These are phyloP conservation scores for Xylaria sp. DNA, from an alignment of 2,329 filamentous ascomycete genomes.

Conservation along the genomic window DNA sequence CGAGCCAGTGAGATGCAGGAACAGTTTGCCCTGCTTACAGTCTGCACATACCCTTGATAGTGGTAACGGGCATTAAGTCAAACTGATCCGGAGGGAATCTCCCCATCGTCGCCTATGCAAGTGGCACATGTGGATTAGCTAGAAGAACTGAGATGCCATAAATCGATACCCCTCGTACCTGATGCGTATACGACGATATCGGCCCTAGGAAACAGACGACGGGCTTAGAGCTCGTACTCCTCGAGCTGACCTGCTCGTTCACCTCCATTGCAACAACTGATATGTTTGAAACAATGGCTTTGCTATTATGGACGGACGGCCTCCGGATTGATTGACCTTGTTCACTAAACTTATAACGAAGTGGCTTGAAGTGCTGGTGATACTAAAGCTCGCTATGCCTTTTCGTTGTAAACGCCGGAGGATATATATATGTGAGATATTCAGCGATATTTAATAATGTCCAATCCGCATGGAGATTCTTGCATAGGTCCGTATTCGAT, in stretches of 20 bases:
- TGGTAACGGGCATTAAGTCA: constrained; percentile 61
- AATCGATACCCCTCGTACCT: constrained; percentile 52
- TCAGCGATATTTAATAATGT: background rate
- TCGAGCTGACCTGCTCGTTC: constrained; percentile 19
- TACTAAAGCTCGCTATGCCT: background rate
- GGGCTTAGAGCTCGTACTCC: constrained; percentile 48
- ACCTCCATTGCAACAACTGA: constrained; percentile 33
- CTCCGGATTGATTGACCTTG: background rate
- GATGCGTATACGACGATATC: constrained; percentile 62
- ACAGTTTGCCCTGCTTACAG: constrained; percentile 3
- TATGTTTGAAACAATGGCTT: background rate
- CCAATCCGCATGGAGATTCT: background rate
- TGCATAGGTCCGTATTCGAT: too few relatives aligned
- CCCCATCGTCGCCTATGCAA: constrained; percentile 57
- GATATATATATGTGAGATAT: background rate
- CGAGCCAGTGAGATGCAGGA: background rate
- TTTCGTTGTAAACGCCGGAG: background rate
- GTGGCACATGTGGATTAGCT: background rate
- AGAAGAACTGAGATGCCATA: background rate
- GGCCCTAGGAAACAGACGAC: constrained; percentile 63
- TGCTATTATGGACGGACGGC: background rate
- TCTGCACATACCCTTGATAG: constrained; percentile 57
- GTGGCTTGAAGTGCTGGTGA: background rate
- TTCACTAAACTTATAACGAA: background rate
- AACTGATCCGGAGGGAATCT: constrained; percentile 61